Evolutionary conservation across 768 basidiomycete species (phyloP).

Genomic region (Suillus tomentosus): DNA sequence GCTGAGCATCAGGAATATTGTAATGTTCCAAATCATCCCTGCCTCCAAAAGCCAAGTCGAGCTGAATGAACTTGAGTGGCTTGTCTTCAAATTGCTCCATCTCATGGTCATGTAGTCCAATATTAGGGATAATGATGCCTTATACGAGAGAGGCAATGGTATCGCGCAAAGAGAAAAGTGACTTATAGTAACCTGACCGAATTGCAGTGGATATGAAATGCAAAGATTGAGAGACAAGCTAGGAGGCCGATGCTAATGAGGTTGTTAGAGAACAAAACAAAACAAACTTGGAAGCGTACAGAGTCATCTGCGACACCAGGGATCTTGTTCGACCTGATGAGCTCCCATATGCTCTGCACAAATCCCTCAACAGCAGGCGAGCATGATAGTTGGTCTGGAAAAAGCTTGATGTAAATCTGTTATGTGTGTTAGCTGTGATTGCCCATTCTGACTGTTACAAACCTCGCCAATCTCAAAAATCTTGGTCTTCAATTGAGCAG

Average conservation of each 20-base stretch:
- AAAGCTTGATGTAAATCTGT: conserved; percentile 80
- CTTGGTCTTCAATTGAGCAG: conserved; percentile 84
- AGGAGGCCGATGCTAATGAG: not conserved
- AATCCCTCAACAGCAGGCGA: conserved; percentile 68
- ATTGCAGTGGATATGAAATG: conserved; percentile 92
- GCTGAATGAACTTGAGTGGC: conserved; percentile 90
- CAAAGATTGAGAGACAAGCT: conserved; percentile 90
- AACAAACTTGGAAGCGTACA: conserved; percentile 40
- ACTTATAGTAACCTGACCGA: conserved; percentile 80
- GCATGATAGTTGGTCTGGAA: conserved; percentile 72
- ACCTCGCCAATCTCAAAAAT: conserved; percentile 93
- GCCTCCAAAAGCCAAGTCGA: conserved; percentile 68
- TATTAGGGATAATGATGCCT: conserved; percentile 91
- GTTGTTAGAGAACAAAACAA: not conserved
- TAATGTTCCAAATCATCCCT: conserved; percentile 26
- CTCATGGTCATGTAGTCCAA: conserved; percentile 83
- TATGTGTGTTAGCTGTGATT: conserved; percentile 2
- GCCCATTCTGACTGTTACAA: conserved; percentile 10
- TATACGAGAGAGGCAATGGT: conserved; percentile 83
- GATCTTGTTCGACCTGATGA: conserved; percentile 69
- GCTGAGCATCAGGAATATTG: conserved; percentile 37
- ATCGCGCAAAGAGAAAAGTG: conserved; percentile 78
- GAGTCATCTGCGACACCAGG: conserved; percentile 74
- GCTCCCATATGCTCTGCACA: conserved; percentile 90
- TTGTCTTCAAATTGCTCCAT: conserved; percentile 97